A percentile compares a stretch with the other conserved stretches of the same genome.
Conservation (phyloP, 2,329 filamentous ascomycete genomes). For the Alternaria hordeiaustralica region DNA sequence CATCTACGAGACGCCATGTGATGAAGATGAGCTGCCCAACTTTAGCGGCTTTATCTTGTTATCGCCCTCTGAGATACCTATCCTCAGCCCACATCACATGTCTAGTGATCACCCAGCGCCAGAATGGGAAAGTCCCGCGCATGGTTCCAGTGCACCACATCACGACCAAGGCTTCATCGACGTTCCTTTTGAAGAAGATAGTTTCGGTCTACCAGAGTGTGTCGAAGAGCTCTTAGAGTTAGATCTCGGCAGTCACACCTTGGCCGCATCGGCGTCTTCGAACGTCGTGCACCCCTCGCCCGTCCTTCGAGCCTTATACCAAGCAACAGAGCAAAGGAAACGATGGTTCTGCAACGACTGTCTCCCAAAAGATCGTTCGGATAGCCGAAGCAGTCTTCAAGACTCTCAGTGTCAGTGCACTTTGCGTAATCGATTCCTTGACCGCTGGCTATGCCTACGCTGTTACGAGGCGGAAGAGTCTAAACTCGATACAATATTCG, state of each 20-base stretch:
- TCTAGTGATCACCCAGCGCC: not conserved
- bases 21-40: conserved; percentile 38
- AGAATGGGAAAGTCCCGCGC: conserved; percentile 17
- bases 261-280: conserved; percentile 27
- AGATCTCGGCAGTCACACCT: conserved; percentile 29
- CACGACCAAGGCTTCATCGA: conserved; percentile 45
- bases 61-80: conserved; percentile 30
- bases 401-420: conserved; percentile 23
- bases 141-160: conserved; percentile 17
- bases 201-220: conserved; percentile 26
- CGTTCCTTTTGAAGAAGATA: conserved; percentile 28
- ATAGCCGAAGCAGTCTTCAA: not conserved
- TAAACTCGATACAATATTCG: conserved; percentile 2
- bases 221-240: conserved; percentile 35
- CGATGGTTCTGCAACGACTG: conserved; percentile 13
- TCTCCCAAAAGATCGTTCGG: not conserved
- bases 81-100: conserved; percentile 39
- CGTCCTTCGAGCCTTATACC: conserved; percentile 33
- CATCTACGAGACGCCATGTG: conserved; percentile 30
- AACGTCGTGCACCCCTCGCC: conserved; percentile 31
- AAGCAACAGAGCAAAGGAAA: conserved; percentile 29
- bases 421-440: conserved; percentile 23
- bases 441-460: conserved; percentile 31
- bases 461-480: conserved; percentile 25
- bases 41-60: conserved; percentile 42